Percentiles rank a stretch among this genome's conserved stretches.
Conservation (phyloP, 2,329 filamentous ascomycete species). For the Verticillium klebahnii region DNA sequence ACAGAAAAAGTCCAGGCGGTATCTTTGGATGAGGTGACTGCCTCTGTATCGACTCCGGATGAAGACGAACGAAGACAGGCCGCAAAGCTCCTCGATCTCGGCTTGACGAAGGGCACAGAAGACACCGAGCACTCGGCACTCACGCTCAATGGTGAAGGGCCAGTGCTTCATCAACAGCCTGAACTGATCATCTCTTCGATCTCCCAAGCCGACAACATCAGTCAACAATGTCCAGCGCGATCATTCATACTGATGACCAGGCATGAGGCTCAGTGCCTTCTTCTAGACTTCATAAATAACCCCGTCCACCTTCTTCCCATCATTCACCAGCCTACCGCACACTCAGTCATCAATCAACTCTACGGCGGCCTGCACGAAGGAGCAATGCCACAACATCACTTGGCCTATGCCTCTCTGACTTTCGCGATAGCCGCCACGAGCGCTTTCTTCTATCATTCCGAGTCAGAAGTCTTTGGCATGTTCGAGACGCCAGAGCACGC, state of each 20-base stretch:
- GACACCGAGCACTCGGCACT: neutral
- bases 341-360: slow-evolving; percentile 12
- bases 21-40: neutral
- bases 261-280: slow-evolving; percentile 19
- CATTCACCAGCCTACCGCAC: slow-evolving; percentile 18
- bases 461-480: neutral
- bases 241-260: slow-evolving; percentile 14
- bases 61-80: neutral
- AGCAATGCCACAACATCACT: slow-evolving; percentile 3
- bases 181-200: neutral
- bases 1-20: too few relatives aligned
- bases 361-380: slow-evolving; percentile 13
- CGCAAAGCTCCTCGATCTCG: neutral
- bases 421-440: slow-evolving; percentile 21
- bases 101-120: neutral
- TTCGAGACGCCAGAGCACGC: slow-evolving; percentile 4
- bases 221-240: neutral
- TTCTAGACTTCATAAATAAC: slow-evolving; percentile 20
- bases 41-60: neutral
- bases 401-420: slow-evolving; percentile 18
- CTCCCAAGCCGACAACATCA: neutral
- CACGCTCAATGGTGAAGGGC: neutral
- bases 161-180: neutral
- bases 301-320: slow-evolving; percentile 19
- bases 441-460: slow-evolving; percentile 20